These are phyloP conservation scores for Abelmoschus esculentus DNA, from an alignment of 345 rosid species.

Conservation along the genomic window DNA sequence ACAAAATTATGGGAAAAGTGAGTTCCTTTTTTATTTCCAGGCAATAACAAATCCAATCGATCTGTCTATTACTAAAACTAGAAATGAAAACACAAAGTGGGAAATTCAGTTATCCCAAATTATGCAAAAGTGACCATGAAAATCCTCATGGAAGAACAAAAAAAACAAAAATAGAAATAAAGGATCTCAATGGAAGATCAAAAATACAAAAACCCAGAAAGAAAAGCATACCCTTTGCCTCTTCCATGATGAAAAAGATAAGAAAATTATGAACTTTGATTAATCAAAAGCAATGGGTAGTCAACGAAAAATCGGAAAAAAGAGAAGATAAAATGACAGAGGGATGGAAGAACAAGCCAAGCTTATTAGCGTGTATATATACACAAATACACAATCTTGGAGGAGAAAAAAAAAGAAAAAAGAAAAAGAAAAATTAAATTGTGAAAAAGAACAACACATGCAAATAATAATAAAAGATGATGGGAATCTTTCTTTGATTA, in stretches of 20 bases:
- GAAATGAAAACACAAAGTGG: neutral
- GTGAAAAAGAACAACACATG: neutral
- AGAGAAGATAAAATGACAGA: too few relatives aligned
- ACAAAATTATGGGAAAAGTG: neutral
- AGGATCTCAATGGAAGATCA: neutral
- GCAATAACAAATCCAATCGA: neutral
- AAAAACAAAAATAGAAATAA: neutral
- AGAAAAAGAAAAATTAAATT: neutral
- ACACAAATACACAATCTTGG: neutral
- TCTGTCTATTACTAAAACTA: neutral
- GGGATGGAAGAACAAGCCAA: neutral
- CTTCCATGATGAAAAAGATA: constrained; percentile 22
- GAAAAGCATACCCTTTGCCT: constrained; percentile 19
- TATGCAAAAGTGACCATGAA: neutral
- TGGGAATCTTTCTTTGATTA: too few relatives aligned
- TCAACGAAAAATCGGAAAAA: neutral
- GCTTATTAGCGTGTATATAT: neutral
- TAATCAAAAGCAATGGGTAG: constrained; percentile 8
- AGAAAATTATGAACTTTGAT: neutral
- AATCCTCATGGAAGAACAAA: neutral
- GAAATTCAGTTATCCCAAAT: neutral
- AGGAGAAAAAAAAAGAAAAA: neutral
- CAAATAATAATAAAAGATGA: neutral
- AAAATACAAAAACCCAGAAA: neutral
- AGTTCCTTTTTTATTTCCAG: constrained; percentile 1